These are phyloP conservation scores for Candida alai DNA, from an alignment of 805 yeast genomes.

Conservation along the genomic window DNA sequence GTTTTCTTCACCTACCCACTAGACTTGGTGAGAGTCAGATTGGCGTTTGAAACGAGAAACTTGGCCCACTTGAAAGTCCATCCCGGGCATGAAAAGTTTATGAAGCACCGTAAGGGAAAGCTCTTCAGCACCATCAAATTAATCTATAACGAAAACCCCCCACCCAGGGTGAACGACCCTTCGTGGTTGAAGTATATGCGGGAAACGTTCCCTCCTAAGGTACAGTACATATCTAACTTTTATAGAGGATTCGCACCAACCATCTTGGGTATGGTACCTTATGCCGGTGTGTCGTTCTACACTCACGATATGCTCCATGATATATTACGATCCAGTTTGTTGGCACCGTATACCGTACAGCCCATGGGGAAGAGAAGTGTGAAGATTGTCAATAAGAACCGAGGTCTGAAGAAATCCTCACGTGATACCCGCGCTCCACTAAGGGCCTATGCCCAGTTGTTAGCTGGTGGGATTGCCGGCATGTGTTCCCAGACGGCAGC, in stretches of 20 bases:
- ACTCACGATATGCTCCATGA: conserved; percentile 93
- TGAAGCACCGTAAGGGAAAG: conserved; percentile 28
- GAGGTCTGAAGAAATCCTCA: conserved; percentile 18
- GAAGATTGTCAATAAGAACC: conserved; percentile 7
- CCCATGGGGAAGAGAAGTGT: conserved; percentile 42
- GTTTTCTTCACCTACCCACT: conserved; percentile 90
- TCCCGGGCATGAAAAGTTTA: conserved; percentile 21
- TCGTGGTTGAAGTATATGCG: conserved; percentile 34
- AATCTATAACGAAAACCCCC: conserved; percentile 36
- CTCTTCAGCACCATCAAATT: conserved; percentile 27
- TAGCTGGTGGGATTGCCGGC: conserved; percentile 96
- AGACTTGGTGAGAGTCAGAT: conserved; percentile 82
- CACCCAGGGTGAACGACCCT: conserved; percentile 30
- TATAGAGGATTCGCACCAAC: conserved; percentile 95
- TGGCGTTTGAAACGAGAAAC: conserved; percentile 78
- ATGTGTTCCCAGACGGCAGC: conserved; percentile 94
- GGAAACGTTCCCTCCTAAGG: conserved; percentile 25
- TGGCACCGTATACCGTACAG: conserved; percentile 52
- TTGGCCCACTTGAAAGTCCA: conserved; percentile 21
- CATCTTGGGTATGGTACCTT: conserved; percentile 91
- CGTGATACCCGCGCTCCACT: conserved; percentile 60
- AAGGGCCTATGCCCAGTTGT: conserved; percentile 84
- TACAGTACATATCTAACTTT: conserved; percentile 57
- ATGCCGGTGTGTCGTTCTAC: conserved; percentile 95
- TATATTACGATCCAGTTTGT: conserved; percentile 57